Percentiles rank a stretch among this genome's conserved stretches.
These are phyloP conservation scores for Tylopilus felleus DNA, from an alignment of 768 basidiomycete genomes.

Conservation along the genomic window DNA sequence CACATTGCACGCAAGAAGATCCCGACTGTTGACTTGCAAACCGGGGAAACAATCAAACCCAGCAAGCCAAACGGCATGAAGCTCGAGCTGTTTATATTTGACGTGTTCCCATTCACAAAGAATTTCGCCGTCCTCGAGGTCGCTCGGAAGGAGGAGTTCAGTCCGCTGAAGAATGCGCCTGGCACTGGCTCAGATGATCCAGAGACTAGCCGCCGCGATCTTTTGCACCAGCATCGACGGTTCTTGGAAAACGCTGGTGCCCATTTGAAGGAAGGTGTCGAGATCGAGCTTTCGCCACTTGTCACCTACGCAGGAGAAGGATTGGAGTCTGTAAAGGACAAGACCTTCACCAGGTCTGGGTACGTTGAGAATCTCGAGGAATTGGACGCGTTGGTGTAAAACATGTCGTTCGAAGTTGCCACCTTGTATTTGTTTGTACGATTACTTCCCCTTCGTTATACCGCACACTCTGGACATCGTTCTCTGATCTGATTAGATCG, in stretches of 20 bases:
- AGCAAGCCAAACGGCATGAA: constrained; percentile 97
- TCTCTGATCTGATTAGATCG: background rate
- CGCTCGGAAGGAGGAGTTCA: constrained; percentile 85
- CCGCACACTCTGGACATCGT: background rate
- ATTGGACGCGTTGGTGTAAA: constrained; percentile 63
- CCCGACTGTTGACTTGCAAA: constrained; percentile 66
- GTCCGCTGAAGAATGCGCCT: constrained; percentile 95
- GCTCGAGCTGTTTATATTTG: constrained; percentile 97
- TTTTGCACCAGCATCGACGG: constrained; percentile 81
- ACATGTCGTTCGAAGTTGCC: background rate
- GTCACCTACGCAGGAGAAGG: constrained; percentile 94
- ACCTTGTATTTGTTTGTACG: constrained; percentile 5
- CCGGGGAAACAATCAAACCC: constrained; percentile 74
- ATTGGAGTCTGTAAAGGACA: constrained; percentile 72
- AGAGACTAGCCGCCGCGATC: constrained; percentile 83
- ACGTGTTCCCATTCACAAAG: constrained; percentile 92
- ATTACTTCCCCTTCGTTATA: background rate
- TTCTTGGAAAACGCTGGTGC: constrained; percentile 84
- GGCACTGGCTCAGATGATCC: constrained; percentile 89
- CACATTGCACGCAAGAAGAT: constrained; percentile 99
- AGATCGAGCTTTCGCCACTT: constrained; percentile 88
- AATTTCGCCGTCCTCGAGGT: constrained; percentile 88
- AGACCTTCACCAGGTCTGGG: constrained; percentile 74
- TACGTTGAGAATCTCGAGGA: constrained; percentile 62
- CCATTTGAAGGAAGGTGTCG: constrained; percentile 62